Evolutionary conservation across 495 filamentous ascomycete genomes (phyloP).

Genomic region (Xeromyces bisporus): DNA sequence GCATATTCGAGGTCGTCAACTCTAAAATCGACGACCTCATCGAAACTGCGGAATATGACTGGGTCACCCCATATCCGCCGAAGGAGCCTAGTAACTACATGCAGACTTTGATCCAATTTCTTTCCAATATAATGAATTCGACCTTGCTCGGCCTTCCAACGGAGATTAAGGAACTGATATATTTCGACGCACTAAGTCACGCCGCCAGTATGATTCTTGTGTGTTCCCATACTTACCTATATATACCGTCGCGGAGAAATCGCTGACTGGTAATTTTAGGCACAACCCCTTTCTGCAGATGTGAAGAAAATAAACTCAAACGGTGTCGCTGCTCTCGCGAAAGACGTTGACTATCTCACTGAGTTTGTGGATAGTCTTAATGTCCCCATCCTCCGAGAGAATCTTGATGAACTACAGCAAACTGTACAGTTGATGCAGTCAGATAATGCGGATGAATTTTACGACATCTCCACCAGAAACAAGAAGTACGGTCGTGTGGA

Average conservation of each 20-base stretch:
- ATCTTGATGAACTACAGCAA: slow-evolving; percentile 83
- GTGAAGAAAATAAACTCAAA: slow-evolving; percentile 77
- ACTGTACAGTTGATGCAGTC: slow-evolving; percentile 73
- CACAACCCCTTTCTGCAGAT: slow-evolving; percentile 62
- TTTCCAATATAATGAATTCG: slow-evolving; percentile 94
- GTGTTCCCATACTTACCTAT: slow-evolving; percentile 12
- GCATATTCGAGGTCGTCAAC: slow-evolving; percentile 96
- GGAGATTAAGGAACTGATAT: slow-evolving; percentile 93
- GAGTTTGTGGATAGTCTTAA: slow-evolving; percentile 71
- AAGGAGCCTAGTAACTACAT: slow-evolving; percentile 79
- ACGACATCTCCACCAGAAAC: slow-evolving; percentile 69
- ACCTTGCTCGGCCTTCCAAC: slow-evolving; percentile 78
- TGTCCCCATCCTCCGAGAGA: slow-evolving; percentile 64
- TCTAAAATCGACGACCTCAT: slow-evolving; percentile 97
- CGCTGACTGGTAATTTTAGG: slow-evolving; percentile 24
- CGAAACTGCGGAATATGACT: slow-evolving; percentile 93
- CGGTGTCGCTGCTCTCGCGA: slow-evolving; percentile 61
- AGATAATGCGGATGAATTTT: slow-evolving; percentile 87
- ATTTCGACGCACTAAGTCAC: slow-evolving; percentile 89
- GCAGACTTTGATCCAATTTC: slow-evolving; percentile 75
- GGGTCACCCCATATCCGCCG: slow-evolving; percentile 50
- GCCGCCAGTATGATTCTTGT: slow-evolving; percentile 76
- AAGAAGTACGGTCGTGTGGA: slow-evolving; percentile 92
- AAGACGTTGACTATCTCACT: slow-evolving; percentile 67
- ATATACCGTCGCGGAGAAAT: neutral